These are phyloP conservation scores for Chytriomyces hyalinus DNA, from an alignment of 192 early-diverging fungal genomes.

Conservation along the genomic window DNA sequence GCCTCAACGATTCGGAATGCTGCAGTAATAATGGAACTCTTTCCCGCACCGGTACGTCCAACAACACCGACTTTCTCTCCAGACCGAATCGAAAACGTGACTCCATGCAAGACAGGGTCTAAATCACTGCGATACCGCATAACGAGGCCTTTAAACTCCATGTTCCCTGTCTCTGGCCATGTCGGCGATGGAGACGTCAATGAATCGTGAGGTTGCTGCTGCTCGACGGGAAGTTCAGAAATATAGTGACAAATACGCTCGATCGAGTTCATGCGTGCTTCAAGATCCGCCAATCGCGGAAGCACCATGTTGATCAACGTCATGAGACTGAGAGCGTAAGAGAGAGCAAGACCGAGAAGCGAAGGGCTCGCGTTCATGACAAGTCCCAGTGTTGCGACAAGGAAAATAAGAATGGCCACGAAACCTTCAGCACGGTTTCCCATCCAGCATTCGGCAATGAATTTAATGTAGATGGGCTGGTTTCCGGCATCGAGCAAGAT, in stretches of 20 bases:
- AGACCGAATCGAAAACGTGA: slow-evolving; percentile 50
- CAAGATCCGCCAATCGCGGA: slow-evolving; percentile 13
- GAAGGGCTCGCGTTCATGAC: slow-evolving; percentile 41
- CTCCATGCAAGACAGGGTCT: slow-evolving; percentile 52
- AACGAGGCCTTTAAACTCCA: slow-evolving; percentile 70
- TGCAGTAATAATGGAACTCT: slow-evolving; percentile 81
- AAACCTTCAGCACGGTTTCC: slow-evolving; percentile 26
- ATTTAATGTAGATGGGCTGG: slow-evolving; percentile 21
- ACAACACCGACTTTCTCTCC: slow-evolving; percentile 61
- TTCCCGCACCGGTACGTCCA: slow-evolving; percentile 76
- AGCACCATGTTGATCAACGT: slow-evolving; percentile 58
- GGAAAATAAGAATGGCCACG: slow-evolving; percentile 27
- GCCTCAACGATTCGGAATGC: slow-evolving; percentile 71
- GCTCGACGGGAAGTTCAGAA: slow-evolving; percentile 11
- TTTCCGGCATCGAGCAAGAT: slow-evolving; percentile 73
- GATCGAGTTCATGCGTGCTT: slow-evolving; percentile 32
- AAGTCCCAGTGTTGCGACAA: slow-evolving; percentile 38
- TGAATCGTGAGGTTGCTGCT: neutral
- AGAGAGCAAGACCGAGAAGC: slow-evolving; percentile 30
- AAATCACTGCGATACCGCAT: slow-evolving; percentile 81
- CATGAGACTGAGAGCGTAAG: slow-evolving; percentile 55
- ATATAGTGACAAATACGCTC: slow-evolving; percentile 33
- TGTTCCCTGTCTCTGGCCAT: slow-evolving; percentile 73
- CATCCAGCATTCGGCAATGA: slow-evolving; percentile 28
- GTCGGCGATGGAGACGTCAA: neutral